phyloP scores from a whole-genome alignment of 2,329 filamentous ascomycete species.

The Colletotrichum lindemuthianum region DNA sequence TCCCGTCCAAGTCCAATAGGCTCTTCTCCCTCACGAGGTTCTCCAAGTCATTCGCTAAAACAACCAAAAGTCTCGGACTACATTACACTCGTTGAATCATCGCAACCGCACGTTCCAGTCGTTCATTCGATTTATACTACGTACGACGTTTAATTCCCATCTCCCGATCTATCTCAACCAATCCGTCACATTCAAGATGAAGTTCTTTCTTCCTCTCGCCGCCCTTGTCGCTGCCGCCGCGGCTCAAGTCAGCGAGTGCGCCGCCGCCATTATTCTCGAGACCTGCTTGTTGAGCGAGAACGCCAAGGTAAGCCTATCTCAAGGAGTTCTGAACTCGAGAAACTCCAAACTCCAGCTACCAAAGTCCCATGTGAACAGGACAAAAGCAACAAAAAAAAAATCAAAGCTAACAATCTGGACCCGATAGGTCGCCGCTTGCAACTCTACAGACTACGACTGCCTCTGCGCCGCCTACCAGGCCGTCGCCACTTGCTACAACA shows the following conservation, averaged over 20 bases:
- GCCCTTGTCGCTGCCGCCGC: slow-evolving; percentile 44
- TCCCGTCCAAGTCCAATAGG: slow-evolving; percentile 20
- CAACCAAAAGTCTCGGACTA: slow-evolving; percentile 11
- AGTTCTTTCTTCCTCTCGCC: slow-evolving; percentile 54
- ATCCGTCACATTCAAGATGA: slow-evolving; percentile 50
- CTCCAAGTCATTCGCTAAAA: slow-evolving; percentile 32
- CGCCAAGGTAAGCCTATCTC: slow-evolving; percentile 44
- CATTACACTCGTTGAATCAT: slow-evolving; percentile 27
- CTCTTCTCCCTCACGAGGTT: slow-evolving; percentile 9
- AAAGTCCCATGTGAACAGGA: neutral
- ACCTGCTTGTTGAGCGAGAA: slow-evolving; percentile 54
- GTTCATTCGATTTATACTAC: neutral
- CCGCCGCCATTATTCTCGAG: slow-evolving; percentile 58
- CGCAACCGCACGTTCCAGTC: slow-evolving; percentile 1
- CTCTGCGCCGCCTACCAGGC: slow-evolving; percentile 56
- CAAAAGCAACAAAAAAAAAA: neutral
- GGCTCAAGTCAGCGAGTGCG: slow-evolving; percentile 47
- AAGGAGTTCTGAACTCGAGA: too few species aligned
- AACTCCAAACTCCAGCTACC: neutral
- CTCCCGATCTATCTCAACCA: neutral
- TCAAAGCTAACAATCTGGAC: neutral
- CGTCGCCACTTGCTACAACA: slow-evolving; percentile 64
- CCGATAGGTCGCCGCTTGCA: slow-evolving; percentile 49
- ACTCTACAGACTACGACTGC: slow-evolving; percentile 55
- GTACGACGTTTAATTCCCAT: slow-evolving; percentile 14